Conservation (phyloP, 495 filamentous ascomycete species). For the Aspergillus affinis region DNA sequence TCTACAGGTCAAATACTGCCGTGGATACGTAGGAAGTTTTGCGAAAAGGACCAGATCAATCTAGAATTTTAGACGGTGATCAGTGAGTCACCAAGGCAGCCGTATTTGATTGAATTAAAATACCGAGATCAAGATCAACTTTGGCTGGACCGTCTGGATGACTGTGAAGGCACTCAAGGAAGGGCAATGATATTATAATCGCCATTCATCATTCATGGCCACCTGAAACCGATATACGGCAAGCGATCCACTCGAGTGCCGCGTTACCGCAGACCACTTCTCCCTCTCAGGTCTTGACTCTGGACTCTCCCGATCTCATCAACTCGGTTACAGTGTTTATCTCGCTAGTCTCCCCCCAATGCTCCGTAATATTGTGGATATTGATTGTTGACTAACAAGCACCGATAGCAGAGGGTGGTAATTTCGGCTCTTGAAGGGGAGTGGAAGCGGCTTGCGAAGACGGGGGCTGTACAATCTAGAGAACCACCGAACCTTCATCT, state of each 20-base stretch:
- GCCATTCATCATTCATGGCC: not conserved
- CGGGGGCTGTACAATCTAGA: slow-evolving; percentile 6
- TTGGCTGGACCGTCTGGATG: too few relatives aligned
- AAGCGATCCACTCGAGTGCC: not conserved
- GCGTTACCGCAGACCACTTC: too few relatives aligned
- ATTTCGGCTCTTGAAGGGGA: not conserved
- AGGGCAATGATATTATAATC: not conserved
- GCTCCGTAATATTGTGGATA: not conserved
- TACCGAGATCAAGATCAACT: not conserved
- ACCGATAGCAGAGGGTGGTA: not conserved
- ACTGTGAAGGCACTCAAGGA: not conserved
- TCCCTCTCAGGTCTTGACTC: too few relatives aligned
- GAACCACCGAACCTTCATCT: slow-evolving; percentile 7
- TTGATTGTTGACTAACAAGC: too few relatives aligned
- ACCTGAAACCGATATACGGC: not conserved
- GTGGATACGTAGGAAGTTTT: not conserved
- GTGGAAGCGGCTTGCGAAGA: not conserved
- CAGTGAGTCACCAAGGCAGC: slow-evolving; percentile 7
- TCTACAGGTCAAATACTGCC: not conserved
- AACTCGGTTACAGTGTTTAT: not conserved
- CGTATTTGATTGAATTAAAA: not conserved
- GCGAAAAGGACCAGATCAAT: not conserved
- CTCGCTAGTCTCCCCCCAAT: not conserved
- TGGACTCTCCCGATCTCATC: too few relatives aligned
- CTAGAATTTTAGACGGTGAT: slow-evolving; percentile 5